Evolutionary conservation across 108 stramenopile genomes (phyloP).

Genomic region (Cyclotella baltica): DNA sequence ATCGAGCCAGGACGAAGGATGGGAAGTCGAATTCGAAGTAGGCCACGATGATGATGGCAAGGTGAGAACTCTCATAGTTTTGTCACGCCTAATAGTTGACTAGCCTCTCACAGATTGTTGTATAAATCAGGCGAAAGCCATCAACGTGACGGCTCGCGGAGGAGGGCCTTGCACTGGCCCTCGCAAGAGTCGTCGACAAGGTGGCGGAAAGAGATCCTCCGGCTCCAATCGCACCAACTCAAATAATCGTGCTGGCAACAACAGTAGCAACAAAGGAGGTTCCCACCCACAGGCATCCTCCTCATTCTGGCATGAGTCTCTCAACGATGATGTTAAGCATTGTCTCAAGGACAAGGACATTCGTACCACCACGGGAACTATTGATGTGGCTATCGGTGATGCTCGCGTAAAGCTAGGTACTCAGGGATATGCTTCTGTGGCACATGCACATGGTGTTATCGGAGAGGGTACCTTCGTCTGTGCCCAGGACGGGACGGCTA

Average conservation of each 20-base stretch:
- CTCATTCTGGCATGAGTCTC: constrained; percentile 61
- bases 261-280: constrained; percentile 21
- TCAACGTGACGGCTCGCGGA: constrained; percentile 71
- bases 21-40: constrained; percentile 75
- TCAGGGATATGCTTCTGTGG: constrained; percentile 68
- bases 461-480: constrained; percentile 77
- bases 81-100: too few species aligned
- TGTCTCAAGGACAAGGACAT: constrained; percentile 56
- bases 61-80: too few species aligned
- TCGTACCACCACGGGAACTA: constrained; percentile 55
- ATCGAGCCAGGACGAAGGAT: constrained; percentile 59
- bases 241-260: constrained; percentile 2
- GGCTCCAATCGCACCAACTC: constrained; percentile 3
- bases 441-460: constrained; percentile 62
- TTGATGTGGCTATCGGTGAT: constrained; percentile 65
- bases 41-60: constrained; percentile 81
- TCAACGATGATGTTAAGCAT: constrained; percentile 56
- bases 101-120: too few species aligned
- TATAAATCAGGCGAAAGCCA: too few species aligned
- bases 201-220: neutral
- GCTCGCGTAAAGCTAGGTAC: constrained; percentile 79
- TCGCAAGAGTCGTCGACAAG: constrained; percentile 48
- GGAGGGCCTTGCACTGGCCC: constrained; percentile 63
- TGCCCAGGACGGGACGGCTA: constrained; percentile 55
- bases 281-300: constrained; percentile 49